phyloP scores from a whole-genome alignment of 345 rosid species.

The Durio zibethinus region DNA sequence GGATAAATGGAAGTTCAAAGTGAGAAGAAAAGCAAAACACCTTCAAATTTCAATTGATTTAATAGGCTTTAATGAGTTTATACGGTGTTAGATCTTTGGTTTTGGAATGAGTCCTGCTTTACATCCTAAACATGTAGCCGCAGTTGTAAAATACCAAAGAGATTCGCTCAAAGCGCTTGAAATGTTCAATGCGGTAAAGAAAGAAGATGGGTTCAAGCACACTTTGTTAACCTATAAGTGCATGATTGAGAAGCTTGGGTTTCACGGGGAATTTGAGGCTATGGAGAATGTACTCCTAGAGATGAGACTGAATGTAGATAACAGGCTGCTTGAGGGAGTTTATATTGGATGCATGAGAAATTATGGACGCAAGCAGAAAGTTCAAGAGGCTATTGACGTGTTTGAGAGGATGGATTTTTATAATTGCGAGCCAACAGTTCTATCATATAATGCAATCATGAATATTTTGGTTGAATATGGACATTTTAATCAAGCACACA shows the following conservation, averaged over 20 bases:
- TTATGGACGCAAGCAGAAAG: slow-evolving; percentile 71
- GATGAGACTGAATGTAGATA: slow-evolving; percentile 45
- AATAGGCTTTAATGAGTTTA: background rate
- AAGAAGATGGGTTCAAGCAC: slow-evolving; percentile 68
- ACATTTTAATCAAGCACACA: slow-evolving; percentile 72
- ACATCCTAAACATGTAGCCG: slow-evolving; percentile 78
- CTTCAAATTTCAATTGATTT: slow-evolving; percentile 16
- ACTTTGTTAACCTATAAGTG: slow-evolving; percentile 63
- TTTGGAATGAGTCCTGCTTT: slow-evolving; percentile 52
- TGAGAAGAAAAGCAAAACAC: slow-evolving; percentile 2
- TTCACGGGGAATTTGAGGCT: slow-evolving; percentile 65
- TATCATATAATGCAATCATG: slow-evolving; percentile 78
- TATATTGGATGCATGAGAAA: slow-evolving; percentile 66
- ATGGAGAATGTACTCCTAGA: slow-evolving; percentile 66
- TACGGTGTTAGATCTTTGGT: background rate
- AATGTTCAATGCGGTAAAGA: slow-evolving; percentile 70
- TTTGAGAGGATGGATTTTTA: slow-evolving; percentile 96
- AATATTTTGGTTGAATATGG: slow-evolving; percentile 69
- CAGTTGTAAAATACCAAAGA: slow-evolving; percentile 66
- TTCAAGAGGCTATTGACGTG: slow-evolving; percentile 77
- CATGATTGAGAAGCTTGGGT: slow-evolving; percentile 72
- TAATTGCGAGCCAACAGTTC: slow-evolving; percentile 58
- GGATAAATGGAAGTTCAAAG: slow-evolving; percentile 10
- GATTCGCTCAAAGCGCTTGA: slow-evolving; percentile 67
- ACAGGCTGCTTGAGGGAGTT: slow-evolving; percentile 65